These are phyloP conservation scores for Arctium minus DNA, from an alignment of 129 eudicot genomes.

Conservation along the genomic window DNA sequence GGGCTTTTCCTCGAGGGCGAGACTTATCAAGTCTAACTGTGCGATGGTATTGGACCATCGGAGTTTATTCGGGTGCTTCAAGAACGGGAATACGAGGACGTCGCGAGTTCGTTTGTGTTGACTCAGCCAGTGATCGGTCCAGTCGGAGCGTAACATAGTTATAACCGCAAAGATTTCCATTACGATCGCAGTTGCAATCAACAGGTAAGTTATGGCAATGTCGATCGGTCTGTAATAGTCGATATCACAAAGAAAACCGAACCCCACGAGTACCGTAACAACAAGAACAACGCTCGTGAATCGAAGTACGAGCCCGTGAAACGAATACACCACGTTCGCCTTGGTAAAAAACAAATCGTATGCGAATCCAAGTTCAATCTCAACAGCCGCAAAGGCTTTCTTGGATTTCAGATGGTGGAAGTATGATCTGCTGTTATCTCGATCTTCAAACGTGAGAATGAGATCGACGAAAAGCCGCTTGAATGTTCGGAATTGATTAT, in stretches of 20 bases:
- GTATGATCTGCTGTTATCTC: slow-evolving; percentile 21
- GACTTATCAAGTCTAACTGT: slow-evolving; percentile 39
- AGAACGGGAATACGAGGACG: background rate
- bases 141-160: slow-evolving; percentile 36
- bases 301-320: slow-evolving; percentile 28
- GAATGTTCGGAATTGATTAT: slow-evolving; percentile 31
- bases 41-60: slow-evolving; percentile 56
- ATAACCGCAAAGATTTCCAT: slow-evolving; percentile 30
- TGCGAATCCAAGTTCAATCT: slow-evolving; percentile 45
- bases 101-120: slow-evolving; percentile 20
- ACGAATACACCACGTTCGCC: slow-evolving; percentile 31
- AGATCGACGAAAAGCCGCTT: slow-evolving; percentile 44
- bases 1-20: slow-evolving; percentile 33
- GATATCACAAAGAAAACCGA: slow-evolving; percentile 9
- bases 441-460: slow-evolving; percentile 42
- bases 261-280: slow-evolving; percentile 11
- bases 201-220: slow-evolving; percentile 34
- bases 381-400: slow-evolving; percentile 30
- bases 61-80: slow-evolving; percentile 8
- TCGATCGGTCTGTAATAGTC: slow-evolving; percentile 24
- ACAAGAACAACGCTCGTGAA: slow-evolving; percentile 9
- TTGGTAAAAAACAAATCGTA: slow-evolving; percentile 50
- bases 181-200: slow-evolving; percentile 23
- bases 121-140: slow-evolving; percentile 37
- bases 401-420: slow-evolving; percentile 1